Conservation (phyloP, 2,329 filamentous ascomycete species). For the Fusarium protoensiforme region DNA sequence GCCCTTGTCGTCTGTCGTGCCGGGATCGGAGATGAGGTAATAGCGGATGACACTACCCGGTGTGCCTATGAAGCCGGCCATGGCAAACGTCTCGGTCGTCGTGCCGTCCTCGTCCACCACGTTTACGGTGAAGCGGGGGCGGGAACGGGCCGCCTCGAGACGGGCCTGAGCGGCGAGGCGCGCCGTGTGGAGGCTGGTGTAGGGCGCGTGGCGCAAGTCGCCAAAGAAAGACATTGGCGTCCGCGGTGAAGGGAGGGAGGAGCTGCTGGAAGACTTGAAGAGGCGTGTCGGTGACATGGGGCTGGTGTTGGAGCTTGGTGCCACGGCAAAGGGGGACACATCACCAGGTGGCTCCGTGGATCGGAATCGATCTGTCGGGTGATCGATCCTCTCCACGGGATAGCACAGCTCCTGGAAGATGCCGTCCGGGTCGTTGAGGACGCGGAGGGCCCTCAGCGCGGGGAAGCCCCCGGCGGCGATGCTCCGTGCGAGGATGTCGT, state of each 20-base stretch:
- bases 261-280: constrained; percentile 51
- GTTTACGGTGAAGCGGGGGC: constrained; percentile 68
- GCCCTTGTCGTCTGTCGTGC: constrained; percentile 66
- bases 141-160: constrained; percentile 66
- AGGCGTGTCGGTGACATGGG: constrained; percentile 42
- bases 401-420: constrained; percentile 75
- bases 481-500: constrained; percentile 71
- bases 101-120: constrained; percentile 65
- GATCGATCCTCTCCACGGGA: constrained; percentile 66
- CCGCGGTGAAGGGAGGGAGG: constrained; percentile 42
- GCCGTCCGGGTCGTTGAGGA: constrained; percentile 77
- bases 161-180: constrained; percentile 74
- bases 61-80: constrained; percentile 72
- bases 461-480: constrained; percentile 74
- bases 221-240: constrained; percentile 19
- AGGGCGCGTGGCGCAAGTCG: constrained; percentile 40
- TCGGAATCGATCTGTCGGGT: constrained; percentile 61
- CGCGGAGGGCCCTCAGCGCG: constrained; percentile 66
- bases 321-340: constrained; percentile 31
- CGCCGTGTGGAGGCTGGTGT: constrained; percentile 61
- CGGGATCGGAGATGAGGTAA: constrained; percentile 66
- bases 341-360: constrained; percentile 21
- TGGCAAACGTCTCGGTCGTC: constrained; percentile 61
- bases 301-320: constrained; percentile 36
- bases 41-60: constrained; percentile 70